A percentile compares a stretch with the other conserved stretches of the same genome.
Conservation (phyloP, 805 yeast species). For the Yamadazyma paraphyllophila region DNA sequence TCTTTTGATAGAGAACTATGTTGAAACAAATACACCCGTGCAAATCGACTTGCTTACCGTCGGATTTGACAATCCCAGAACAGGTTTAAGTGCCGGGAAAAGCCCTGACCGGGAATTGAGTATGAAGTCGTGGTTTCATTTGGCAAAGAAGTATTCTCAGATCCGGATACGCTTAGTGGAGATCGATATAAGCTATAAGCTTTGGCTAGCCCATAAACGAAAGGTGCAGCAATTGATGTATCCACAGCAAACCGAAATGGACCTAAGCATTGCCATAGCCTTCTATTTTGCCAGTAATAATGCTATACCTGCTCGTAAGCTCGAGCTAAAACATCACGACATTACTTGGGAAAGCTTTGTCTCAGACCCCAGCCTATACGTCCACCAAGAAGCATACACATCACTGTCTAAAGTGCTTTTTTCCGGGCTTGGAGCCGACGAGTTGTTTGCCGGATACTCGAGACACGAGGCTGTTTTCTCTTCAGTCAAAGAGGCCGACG, state of each 20-base stretch:
- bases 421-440: conserved; percentile 97
- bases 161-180: conserved; percentile 57
- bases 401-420: conserved; percentile 68
- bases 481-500: conserved; percentile 15
- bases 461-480: conserved; percentile 63
- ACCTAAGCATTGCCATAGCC: conserved; percentile 90
- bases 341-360: conserved; percentile 20
- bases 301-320: conserved; percentile 9
- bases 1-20: conserved; percentile 30
- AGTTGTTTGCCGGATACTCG: conserved; percentile 92
- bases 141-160: conserved; percentile 43
- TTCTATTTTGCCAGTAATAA: conserved; percentile 86
- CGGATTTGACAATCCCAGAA: conserved; percentile 87
- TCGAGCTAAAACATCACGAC: conserved; percentile 11
- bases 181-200: conserved; percentile 69
- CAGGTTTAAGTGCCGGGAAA: conserved; percentile 53
- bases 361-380: conserved; percentile 6
- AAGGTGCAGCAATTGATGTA: conserved; percentile 66
- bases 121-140: conserved; percentile 52
- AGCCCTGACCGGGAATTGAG: conserved; percentile 88
- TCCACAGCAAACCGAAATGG: conserved; percentile 93
- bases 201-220: conserved; percentile 50
- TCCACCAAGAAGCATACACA: conserved; percentile 27
- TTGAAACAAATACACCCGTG: conserved; percentile 7
- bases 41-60: conserved; percentile 84